Conservation (phyloP, 768 basidiomycete genomes). For the Lactarius evosmus region DNA sequence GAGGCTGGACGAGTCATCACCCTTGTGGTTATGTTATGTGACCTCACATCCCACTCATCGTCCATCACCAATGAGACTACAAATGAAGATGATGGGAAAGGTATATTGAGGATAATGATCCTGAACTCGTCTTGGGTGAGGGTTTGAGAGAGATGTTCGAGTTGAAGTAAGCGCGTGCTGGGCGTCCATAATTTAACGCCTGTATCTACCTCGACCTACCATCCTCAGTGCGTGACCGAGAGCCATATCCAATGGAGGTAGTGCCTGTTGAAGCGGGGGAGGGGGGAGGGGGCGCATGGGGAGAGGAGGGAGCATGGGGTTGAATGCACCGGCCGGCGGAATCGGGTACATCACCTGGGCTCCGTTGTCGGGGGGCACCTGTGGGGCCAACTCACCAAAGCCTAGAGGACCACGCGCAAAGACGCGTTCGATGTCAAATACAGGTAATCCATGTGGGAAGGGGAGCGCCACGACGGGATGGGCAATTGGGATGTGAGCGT, state of each 20-base stretch:
- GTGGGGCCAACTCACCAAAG: not conserved
- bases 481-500: conserved; percentile 20
- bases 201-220: conserved; percentile 3
- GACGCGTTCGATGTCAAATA: conserved; percentile 9
- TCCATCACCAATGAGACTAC: not conserved
- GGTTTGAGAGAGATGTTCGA: not conserved
- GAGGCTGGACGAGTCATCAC: not conserved
- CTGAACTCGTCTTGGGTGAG: not conserved
- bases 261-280: not conserved
- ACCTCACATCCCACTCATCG: not conserved
- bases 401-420: not conserved
- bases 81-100: not conserved
- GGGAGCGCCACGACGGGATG: conserved; percentile 20
- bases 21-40: not conserved
- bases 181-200: not conserved
- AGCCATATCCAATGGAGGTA: conserved; percentile 1
- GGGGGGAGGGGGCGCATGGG: conserved; percentile 3
- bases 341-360: conserved; percentile 8
- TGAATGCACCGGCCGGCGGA: not conserved
- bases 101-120: not conserved
- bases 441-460: not conserved
- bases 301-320: not conserved
- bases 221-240: conserved; percentile 4
- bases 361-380: not conserved
- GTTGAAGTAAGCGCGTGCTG: not conserved